These are phyloP conservation scores for Geotrichum restrictum DNA, from an alignment of 1,139 yeast genomes.

Conservation along the genomic window DNA sequence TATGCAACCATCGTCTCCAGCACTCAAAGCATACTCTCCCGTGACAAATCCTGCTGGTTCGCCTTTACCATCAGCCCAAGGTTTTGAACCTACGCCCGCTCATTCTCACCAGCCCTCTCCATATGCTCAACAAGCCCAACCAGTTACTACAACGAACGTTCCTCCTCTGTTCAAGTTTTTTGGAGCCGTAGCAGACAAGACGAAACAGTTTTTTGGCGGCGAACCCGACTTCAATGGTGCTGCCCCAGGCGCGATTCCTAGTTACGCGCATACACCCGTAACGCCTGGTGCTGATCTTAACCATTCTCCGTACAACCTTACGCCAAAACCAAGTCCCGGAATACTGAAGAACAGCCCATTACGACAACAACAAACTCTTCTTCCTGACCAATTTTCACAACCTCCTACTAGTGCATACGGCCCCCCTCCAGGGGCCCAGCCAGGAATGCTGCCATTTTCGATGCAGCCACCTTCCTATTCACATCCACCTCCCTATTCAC, in stretches of 20 bases:
- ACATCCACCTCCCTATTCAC: background rate
- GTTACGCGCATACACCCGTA: too few relatives aligned
- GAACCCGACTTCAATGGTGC: background rate
- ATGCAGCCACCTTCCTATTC: background rate
- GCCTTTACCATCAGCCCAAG: background rate
- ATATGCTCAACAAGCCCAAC: background rate
- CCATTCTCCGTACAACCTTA: background rate
- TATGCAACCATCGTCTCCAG: background rate
- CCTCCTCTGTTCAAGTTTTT: slow-evolving; percentile 16
- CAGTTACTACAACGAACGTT: slow-evolving; percentile 1
- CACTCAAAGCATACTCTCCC: background rate
- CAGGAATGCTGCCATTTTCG: background rate
- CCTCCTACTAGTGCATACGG: background rate
- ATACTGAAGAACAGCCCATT: background rate
- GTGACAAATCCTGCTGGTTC: background rate
- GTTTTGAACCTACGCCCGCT: background rate
- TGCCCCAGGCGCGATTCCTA: too few relatives aligned
- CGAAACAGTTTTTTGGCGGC: slow-evolving; percentile 12
- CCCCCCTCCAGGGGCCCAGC: background rate
- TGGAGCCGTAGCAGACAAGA: slow-evolving; percentile 17
- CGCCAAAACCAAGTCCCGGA: background rate
- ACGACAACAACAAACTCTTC: background rate
- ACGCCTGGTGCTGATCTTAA: too few relatives aligned
- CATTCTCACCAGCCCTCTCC: background rate
- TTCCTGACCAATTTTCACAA: background rate